Evolutionary conservation across 495 filamentous ascomycete species (phyloP).

Genomic region (Xylaria intraflava): DNA sequence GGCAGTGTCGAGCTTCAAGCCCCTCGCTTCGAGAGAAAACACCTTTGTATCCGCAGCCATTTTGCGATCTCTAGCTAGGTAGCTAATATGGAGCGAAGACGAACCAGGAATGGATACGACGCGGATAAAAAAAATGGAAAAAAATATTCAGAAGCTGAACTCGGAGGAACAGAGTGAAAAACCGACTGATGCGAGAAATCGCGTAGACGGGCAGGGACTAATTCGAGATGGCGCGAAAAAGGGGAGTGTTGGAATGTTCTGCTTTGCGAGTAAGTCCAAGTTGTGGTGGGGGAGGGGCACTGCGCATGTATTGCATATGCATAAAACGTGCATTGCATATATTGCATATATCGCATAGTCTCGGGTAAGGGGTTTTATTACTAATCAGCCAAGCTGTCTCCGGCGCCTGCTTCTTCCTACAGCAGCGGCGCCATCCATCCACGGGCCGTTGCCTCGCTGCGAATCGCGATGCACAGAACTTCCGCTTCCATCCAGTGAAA

Average conservation of each 20-base stretch:
- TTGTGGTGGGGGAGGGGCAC: conserved; percentile 13
- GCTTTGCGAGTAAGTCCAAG: background rate
- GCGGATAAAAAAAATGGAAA: background rate
- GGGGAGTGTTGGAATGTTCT: conserved; percentile 6
- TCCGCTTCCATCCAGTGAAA: too few relatives aligned
- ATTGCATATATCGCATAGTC: too few relatives aligned
- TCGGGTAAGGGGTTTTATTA: too few relatives aligned
- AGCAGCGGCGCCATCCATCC: too few relatives aligned
- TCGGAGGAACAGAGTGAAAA: background rate
- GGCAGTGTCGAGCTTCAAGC: conserved; percentile 82
- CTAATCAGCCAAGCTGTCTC: too few relatives aligned
- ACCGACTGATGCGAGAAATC: background rate
- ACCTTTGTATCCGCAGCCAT: conserved; percentile 53
- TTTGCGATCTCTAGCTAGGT: conserved; percentile 7
- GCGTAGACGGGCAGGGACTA: background rate
- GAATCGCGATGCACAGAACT: too few relatives aligned
- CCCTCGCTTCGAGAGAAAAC: conserved; percentile 86
- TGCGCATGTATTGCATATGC: background rate
- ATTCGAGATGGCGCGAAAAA: background rate
- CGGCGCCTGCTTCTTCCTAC: too few relatives aligned
- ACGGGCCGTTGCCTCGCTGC: too few relatives aligned
- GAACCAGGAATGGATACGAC: background rate
- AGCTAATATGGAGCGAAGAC: background rate
- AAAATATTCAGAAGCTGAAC: background rate
- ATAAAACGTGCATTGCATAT: too few relatives aligned